phyloP scores from a whole-genome alignment of 306 rosid genomes.

The Vicia faba region DNA sequence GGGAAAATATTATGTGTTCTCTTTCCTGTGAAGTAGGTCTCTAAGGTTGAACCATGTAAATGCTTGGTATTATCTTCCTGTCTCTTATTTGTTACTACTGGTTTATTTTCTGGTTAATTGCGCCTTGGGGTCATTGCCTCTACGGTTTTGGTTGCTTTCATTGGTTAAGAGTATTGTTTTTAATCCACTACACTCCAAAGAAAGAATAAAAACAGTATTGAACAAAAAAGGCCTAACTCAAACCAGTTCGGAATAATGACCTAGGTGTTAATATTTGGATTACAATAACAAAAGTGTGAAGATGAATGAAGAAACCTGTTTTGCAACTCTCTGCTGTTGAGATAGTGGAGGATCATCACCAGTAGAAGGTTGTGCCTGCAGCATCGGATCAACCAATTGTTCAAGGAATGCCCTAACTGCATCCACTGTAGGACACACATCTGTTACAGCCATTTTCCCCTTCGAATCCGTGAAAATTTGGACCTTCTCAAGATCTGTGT shows the following conservation, averaged over 20 bases:
- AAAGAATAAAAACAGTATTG: neutral
- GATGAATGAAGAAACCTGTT: conserved; percentile 54
- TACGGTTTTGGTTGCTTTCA: neutral
- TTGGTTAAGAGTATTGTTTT: neutral
- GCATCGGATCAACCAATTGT: conserved; percentile 61
- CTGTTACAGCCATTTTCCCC: conserved; percentile 46
- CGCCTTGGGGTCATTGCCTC: neutral
- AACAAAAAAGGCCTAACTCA: neutral
- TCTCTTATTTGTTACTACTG: neutral
- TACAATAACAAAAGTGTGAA: conserved; percentile 2
- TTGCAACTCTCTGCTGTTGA: conserved; percentile 56
- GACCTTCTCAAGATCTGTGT: conserved; percentile 45
- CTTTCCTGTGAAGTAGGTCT: neutral
- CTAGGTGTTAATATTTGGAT: conserved; percentile 8
- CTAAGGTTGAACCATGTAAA: neutral
- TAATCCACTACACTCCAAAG: neutral
- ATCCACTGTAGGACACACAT: conserved; percentile 59
- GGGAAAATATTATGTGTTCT: neutral
- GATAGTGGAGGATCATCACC: conserved; percentile 36
- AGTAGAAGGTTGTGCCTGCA: conserved; percentile 49
- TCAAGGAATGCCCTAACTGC: conserved; percentile 63
- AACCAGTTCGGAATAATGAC: conserved; percentile 4
- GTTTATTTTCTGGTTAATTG: neutral
- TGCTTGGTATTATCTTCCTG: neutral
- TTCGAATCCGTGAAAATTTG: conserved; percentile 48